A percentile compares a stretch with the other conserved stretches of the same genome.
phyloP scores from a whole-genome alignment of 2,329 filamentous ascomycete species.

The Nothopassalora personata region DNA sequence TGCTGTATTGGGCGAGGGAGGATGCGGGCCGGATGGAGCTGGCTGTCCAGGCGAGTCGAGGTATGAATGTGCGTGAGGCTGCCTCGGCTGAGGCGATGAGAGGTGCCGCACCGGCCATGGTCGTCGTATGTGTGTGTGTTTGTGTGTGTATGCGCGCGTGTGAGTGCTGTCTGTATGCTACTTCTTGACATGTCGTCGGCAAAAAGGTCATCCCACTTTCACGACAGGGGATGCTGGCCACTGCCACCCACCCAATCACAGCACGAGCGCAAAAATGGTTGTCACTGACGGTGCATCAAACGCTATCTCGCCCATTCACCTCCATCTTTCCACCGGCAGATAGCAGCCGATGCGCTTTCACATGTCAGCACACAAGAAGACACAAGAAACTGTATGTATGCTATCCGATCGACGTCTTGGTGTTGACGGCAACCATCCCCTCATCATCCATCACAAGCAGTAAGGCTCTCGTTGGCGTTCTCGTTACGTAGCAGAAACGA shows the following conservation, averaged over 20 bases:
- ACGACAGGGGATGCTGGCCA: neutral
- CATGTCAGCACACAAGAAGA: neutral
- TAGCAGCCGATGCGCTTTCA: neutral
- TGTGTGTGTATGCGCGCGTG: neutral
- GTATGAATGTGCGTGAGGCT: slow-evolving; percentile 37
- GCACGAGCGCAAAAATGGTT: neutral
- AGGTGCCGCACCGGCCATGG: slow-evolving; percentile 7
- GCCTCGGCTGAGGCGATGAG: slow-evolving; percentile 17
- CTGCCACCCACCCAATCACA: neutral
- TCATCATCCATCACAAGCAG: neutral
- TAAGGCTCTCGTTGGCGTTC: neutral
- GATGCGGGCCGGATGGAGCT: slow-evolving; percentile 24
- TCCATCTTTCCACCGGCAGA: neutral
- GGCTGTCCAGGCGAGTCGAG: slow-evolving; percentile 33
- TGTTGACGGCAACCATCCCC: neutral
- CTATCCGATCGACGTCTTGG: neutral
- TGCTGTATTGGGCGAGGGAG: slow-evolving; percentile 12
- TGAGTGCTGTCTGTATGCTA: neutral
- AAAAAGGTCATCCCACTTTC: neutral
- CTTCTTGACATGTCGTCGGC: neutral
- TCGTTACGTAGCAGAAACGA: slow-evolving; percentile 1
- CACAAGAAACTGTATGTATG: neutral
- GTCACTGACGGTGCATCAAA: neutral
- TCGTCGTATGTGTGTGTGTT: neutral
- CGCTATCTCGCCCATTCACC: neutral